Evolutionary conservation across 768 basidiomycete species (phyloP).

Genomic region (Russula sp.): DNA sequence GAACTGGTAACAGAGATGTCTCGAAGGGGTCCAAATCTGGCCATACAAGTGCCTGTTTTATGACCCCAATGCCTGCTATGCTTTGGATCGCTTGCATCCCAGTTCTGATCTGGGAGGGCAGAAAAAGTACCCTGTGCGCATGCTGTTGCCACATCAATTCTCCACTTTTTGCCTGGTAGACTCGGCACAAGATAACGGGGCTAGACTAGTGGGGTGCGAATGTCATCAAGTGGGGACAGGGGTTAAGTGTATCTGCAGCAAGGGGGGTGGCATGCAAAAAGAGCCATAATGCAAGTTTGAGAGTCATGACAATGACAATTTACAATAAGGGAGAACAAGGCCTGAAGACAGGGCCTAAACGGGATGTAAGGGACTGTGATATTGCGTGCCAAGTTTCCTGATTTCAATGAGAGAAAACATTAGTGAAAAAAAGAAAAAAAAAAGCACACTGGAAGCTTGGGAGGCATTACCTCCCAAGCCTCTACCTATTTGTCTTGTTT

Average conservation of each 20-base stretch:
- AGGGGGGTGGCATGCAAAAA: not conserved
- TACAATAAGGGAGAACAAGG: not conserved
- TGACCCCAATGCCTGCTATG: not conserved
- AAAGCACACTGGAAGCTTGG: no score
- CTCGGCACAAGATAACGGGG: not conserved
- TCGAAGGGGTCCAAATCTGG: not conserved
- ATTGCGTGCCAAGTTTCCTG: no score
- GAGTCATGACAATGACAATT: not conserved
- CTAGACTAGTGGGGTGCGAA: not conserved
- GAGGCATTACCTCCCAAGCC: no score
- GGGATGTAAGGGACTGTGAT: not conserved
- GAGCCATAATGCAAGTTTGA: not conserved
- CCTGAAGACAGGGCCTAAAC: constrained; percentile 3
- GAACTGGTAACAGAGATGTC: not conserved
- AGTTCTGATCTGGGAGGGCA: constrained; percentile 2
- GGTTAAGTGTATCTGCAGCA: constrained; percentile 1
- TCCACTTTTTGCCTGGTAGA: constrained; percentile 7
- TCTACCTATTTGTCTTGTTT: no score
- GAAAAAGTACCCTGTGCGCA: not conserved
- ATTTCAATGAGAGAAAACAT: no score
- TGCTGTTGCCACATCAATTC: constrained; percentile 6
- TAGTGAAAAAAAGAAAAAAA: no score
- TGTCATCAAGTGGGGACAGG: not conserved
- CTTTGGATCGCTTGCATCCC: constrained; percentile 3
- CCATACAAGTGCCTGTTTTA: not conserved